Base-by-base conservation (phyloP, 129 eudicot genomes). In the Tagetes patula region DNA sequence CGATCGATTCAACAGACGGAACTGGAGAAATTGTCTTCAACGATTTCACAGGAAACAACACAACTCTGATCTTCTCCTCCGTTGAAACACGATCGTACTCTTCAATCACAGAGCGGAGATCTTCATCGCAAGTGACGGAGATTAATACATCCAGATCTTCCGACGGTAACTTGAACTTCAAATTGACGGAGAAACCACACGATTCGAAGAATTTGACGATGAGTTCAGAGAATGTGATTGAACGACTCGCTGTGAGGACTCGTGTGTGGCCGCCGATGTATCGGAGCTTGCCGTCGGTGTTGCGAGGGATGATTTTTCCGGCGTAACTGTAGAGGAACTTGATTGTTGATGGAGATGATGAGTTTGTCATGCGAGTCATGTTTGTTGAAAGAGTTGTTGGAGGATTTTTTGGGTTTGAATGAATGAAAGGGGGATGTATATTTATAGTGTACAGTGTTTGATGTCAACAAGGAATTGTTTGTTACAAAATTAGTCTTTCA, bases 301-400 rank as follows among this genome's bases (percentile, higher is more conserved):
- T 87, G 55, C 98, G 96, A 39, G 96, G 98, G 13, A 93, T n/a
- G 60, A 93, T 87, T 45, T 43, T 86, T 40, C 98, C 98, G 82
- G 85, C 89, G 66, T 93, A 93, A 58, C 95, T 93, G 85, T 88
- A 93, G 34, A 93, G 91, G 59, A 89, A 89, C 59, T 93, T 93
- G 86, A 89, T 67, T 0, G 82, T 62, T 12, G 73, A 43, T 33
- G 47, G 65, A 10, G 40, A 37, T 12, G 70, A 59, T 6, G 81
- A 64, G 33, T 74, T 75, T 7, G 46, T 10, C 27, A 68, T 39
- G 65, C 81, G 81, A 64, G 83, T 75, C 86, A 80, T 85, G 66
- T 3, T 81, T 64, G 66, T 62, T 43, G 39, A 78, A 79, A 67
- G 69, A 20, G 0, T 39, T 54, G 38, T 9, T 36, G 73, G 43